Base-by-base conservation (phyloP, 148 eudicot genomes). In the Vaccinium corymbosum region DNA sequence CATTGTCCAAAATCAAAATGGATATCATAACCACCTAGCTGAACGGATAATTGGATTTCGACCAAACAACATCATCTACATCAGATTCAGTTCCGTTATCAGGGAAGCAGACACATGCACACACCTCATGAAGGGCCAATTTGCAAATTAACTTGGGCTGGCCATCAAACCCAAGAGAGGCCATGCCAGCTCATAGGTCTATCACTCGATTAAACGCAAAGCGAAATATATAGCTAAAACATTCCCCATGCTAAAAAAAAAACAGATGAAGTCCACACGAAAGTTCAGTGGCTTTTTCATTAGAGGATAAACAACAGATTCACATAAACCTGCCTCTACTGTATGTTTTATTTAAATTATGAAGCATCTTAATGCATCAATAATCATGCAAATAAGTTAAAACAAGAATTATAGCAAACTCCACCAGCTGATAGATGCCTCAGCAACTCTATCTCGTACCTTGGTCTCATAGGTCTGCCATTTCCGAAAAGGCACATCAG, bases 391-490 rank as follows among this genome's bases (percentile, higher is more conserved):
- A 7, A 64, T 68, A 66, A 66, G 49, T 49, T 29, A 20, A 82
- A 75, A 75, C 79, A 20, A 2, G 49, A 82, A 51, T 13, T 5
- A 35, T 35, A 52, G 9, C 77, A 53, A 70, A 84, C 16, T 16
- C 64, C 35, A 64, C 72, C 80, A 59, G 51, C 55, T 22, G 76
- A 56, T 66, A 48, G 72, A 82, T 49, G 72, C n/a, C 48, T 78
- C n/a, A 29, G 80, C 59, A 64, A 49, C 75, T 68, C 49, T 55
- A 66, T 56, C 76, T 82, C 86, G 83, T 90, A 96, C 99, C 98
- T 92, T 90, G 14, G 87, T 82, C 13, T 88, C 90, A 87, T 94
- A 94, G 64, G 93, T 93, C 87, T 66, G 85, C n/a, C 92, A 89
- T 20, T 82, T 32, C 84, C 22, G 68, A 82, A 91, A 83, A 83